Evolutionary conservation across 495 filamentous ascomycete genomes (phyloP).

Genomic region (Aspergillus leporis): DNA sequence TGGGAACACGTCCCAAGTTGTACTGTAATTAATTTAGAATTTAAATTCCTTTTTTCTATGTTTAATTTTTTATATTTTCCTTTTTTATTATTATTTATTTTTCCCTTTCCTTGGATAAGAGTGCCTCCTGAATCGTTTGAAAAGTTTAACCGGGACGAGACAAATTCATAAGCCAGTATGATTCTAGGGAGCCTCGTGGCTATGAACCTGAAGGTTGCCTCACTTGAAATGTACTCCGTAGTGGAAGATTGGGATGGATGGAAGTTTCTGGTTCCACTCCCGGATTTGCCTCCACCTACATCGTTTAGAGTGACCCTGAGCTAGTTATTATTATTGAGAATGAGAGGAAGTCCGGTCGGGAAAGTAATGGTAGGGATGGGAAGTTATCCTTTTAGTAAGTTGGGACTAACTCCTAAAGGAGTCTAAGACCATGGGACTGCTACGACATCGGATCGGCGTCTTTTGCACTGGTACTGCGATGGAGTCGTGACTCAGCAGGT

Average conservation of each 20-base stretch:
- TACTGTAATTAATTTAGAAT: conserved; percentile 3
- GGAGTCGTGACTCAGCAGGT: conserved; percentile 21
- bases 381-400: background rate
- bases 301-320: no score
- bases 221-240: background rate
- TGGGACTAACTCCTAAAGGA: background rate
- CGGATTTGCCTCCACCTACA: background rate
- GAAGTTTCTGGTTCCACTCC: background rate
- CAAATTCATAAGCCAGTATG: background rate
- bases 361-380: background rate
- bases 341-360: no score
- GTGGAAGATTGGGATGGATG: background rate
- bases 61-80: conserved; percentile 11
- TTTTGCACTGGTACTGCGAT: background rate
- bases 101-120: conserved; percentile 22
- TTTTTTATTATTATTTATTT: conserved; percentile 14
- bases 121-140: background rate
- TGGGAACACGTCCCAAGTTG: background rate
- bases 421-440: conserved; percentile 5
- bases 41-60: conserved; percentile 1
- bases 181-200: background rate
- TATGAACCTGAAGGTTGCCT: background rate
- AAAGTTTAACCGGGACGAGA: background rate
- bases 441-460: conserved; percentile 19
- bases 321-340: no score